Base-by-base conservation (phyloP, 1,284 basidiomycete genomes). In the Cystobasidium slooffiae region DNA sequence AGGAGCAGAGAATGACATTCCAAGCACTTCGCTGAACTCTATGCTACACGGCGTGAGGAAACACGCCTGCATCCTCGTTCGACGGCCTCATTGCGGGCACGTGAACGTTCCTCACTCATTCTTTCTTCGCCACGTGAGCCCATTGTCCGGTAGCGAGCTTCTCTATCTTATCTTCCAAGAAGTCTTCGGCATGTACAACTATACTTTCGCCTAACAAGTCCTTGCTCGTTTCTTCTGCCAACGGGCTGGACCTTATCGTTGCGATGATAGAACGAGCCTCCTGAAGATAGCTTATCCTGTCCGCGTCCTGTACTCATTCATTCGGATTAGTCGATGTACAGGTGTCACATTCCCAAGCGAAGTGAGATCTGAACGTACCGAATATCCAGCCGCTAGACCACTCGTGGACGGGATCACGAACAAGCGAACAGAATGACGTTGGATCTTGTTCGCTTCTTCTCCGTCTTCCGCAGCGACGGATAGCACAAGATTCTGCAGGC, bases 381-480 rank as follows among this genome's bases (percentile, higher is more conserved):
- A 66, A 41, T 73, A 73, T 3, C 70, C 63, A 18, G 70, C 70
- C 9, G 70, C 70, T 44, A 73, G 41, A 43, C 70, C 70, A 49
- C 70, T 73, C 22, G 62, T 73, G 46, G 70, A 73, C 0, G 70
- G 70, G 6, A 73, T 64, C 9, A 61, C 70, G 46, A 73, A 59
- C 31, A 73, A 52, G 18, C 63, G 39, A 24, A 66, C 53, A 7
- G 7, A 12, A 24, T 12, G 6, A 10, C 67, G 14, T 3, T 51
- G 14, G 1, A 39, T 43, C 31, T 2, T 65, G 18, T 18, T 37
- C 47, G 18, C 51, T 41, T 22, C 31, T n/a, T 41, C 7, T 8
- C 16, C 24, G 8, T 63, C 4, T 24, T 49, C 47, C 8, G 16
- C 61, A 22, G 10, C 59, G 6, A 72, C 24, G 37, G 69, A 63